Evolutionary conservation across 805 yeast genomes (phyloP), one percentile per base, ranked within the genome.

Genomic region (Kluyveromyces aestuarii): DNA sequence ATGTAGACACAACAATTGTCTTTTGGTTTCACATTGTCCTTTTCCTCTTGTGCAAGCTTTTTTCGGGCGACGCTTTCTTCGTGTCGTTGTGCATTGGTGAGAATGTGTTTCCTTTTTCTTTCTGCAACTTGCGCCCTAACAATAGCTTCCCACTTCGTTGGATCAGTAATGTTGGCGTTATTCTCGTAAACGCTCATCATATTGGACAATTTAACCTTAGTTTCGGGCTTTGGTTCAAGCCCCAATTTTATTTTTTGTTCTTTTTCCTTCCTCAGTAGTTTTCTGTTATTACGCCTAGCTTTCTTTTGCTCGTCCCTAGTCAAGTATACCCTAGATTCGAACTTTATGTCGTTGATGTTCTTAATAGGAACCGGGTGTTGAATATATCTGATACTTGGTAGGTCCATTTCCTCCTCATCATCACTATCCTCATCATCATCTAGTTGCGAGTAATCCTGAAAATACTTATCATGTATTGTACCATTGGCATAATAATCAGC

Each of bases 181-280:
- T 97, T 87, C 49, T 63, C 67, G 44, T 85, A 70, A 0, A 88
- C 96, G 56, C 76, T 84, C 89, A 88, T 87, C 64, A 93, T 73
- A 61, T 91, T 93, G 40, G 84, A 79, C 41, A 88, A 70, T 58
- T 84, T 87, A 25, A 93, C 84, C 64, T 91, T 93, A 2, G 96
- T 95, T 6, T 84, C 84, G 0, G 96, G 96, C 6, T 95, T 84
- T 0, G 95, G 84, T 43, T 84, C 87, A 17, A 90, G 67, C 0
- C 99, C 99, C 6, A 87, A 69, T 49, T 81, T 76, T 21, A 90
- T 82, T 42, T 84, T 71, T 55, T 87, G 91, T 60, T 87, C 96
- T 49, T 76, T 73, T 42, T 83, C 93, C 56, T 82, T 81, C 52
- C 80, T 79, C 51, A 67, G 72, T 39, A 73, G 73, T 41, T 81